phyloP scores from a whole-genome alignment of 768 basidiomycete species.

The Hygrophoropsis aurantiaca region DNA sequence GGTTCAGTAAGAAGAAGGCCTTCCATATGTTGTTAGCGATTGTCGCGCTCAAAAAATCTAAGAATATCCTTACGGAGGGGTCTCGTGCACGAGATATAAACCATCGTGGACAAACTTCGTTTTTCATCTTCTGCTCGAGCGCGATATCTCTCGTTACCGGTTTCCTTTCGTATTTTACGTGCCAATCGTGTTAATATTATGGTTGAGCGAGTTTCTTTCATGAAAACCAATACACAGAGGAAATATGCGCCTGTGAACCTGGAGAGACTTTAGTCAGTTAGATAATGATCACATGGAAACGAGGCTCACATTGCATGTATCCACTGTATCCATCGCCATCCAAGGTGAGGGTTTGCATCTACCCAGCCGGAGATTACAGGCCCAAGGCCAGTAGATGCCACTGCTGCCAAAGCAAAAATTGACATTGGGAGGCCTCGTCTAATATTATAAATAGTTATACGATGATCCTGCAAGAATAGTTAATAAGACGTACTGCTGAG shows the following conservation, averaged over 20 bases:
- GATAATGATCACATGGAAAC: slow-evolving; percentile 1
- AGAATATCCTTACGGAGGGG: slow-evolving; percentile 52
- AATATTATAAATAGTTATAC: background rate
- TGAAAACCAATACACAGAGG: slow-evolving; percentile 46
- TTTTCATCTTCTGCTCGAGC: slow-evolving; percentile 66
- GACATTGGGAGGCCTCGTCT: slow-evolving; percentile 75
- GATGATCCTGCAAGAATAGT: background rate
- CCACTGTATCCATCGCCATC: slow-evolving; percentile 84
- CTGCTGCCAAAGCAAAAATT: slow-evolving; percentile 56
- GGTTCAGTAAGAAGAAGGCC: slow-evolving; percentile 73
- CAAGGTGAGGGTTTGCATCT: slow-evolving; percentile 51
- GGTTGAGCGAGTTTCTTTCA: slow-evolving; percentile 69
- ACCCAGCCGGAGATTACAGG: slow-evolving; percentile 62
- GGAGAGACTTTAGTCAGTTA: slow-evolving; percentile 2
- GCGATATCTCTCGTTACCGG: slow-evolving; percentile 60
- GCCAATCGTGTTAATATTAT: slow-evolving; percentile 68
- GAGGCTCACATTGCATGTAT: slow-evolving; percentile 54
- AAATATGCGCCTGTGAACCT: slow-evolving; percentile 53
- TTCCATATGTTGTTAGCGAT: slow-evolving; percentile 22
- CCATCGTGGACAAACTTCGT: slow-evolving; percentile 48
- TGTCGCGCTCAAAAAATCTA: too few species aligned
- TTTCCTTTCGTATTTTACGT: slow-evolving; percentile 57
- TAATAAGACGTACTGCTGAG: slow-evolving; percentile 44
- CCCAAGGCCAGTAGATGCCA: slow-evolving; percentile 60
- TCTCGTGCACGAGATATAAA: slow-evolving; percentile 65